A percentile compares a stretch with the other conserved stretches of the same genome.
Conservation (phyloP, 495 filamentous ascomycete species). For the Penicillium verhagenii region DNA sequence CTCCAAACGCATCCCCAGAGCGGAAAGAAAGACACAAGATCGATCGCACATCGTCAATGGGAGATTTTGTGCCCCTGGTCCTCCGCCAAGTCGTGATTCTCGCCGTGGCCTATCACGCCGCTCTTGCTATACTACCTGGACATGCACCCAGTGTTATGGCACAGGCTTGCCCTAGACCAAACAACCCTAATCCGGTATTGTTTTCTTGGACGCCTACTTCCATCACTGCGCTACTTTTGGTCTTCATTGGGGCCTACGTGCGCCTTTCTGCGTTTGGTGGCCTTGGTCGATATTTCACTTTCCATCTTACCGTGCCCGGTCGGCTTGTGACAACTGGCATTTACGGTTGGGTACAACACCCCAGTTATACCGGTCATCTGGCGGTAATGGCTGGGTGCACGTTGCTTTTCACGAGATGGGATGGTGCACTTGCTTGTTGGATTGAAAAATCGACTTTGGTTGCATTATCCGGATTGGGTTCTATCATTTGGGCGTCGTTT, state of each 20-base stretch:
- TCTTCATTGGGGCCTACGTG: slow-evolving; percentile 32
- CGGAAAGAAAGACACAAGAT: slow-evolving; percentile 1
- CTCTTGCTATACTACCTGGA: slow-evolving; percentile 19
- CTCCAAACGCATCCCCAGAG: slow-evolving; percentile 18
- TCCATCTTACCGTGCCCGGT: slow-evolving; percentile 43
- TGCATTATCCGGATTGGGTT: background rate
- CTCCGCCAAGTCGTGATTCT: background rate
- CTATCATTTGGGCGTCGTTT: background rate
- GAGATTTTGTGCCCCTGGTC: background rate
- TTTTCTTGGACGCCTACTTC: slow-evolving; percentile 30
- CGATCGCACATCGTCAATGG: slow-evolving; percentile 7
- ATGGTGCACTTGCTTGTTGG: slow-evolving; percentile 30
- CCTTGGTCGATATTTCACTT: slow-evolving; percentile 50
- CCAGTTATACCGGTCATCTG: slow-evolving; percentile 42
- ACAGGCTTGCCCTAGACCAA: slow-evolving; percentile 9
- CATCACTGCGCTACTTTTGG: slow-evolving; percentile 22
- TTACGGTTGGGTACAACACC: slow-evolving; percentile 48
- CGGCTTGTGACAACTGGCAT: slow-evolving; percentile 41
- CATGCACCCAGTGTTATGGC: slow-evolving; percentile 6
- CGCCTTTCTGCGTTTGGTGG: slow-evolving; percentile 34
- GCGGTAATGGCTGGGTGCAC: slow-evolving; percentile 19
- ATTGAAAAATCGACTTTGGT: slow-evolving; percentile 4
- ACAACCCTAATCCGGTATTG: slow-evolving; percentile 22
- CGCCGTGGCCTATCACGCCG: slow-evolving; percentile 24
- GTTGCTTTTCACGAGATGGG: slow-evolving; percentile 33